These are phyloP conservation scores for Testicularia cyperi DNA, from an alignment of 1,284 basidiomycete species.

Conservation along the genomic window DNA sequence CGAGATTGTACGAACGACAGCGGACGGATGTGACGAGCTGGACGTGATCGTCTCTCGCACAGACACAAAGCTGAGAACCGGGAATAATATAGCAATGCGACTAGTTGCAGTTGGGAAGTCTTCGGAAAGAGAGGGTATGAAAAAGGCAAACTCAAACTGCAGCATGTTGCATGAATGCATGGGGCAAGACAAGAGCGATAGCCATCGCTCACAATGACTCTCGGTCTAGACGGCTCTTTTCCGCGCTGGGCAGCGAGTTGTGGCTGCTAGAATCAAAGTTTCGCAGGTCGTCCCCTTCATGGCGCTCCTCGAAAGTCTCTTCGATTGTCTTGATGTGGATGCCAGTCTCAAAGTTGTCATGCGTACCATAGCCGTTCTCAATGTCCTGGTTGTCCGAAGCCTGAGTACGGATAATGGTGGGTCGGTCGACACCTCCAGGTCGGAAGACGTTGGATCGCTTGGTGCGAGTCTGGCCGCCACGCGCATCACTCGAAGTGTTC, in stretches of 20 bases:
- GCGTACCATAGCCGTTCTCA: conserved; percentile 13
- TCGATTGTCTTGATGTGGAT: conserved; percentile 49
- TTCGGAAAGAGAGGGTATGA: not conserved
- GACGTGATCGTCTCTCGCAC: too few species aligned
- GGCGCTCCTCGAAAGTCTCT: conserved; percentile 46
- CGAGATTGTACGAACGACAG: not conserved
- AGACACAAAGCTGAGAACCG: too few species aligned
- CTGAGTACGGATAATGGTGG: conserved; percentile 31
- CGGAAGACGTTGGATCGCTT: conserved; percentile 32
- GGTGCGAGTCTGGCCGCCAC: conserved; percentile 18
- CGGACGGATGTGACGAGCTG: too few species aligned
- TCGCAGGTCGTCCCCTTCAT: conserved; percentile 21
- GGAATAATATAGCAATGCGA: too few species aligned
- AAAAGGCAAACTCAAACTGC: too few species aligned
- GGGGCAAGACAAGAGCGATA: too few species aligned
- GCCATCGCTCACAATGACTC: conserved; percentile 15
- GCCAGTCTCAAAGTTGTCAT: conserved; percentile 31
- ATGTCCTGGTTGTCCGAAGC: conserved; percentile 25
- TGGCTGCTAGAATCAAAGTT: conserved; percentile 32
- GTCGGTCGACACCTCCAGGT: conserved; percentile 28
- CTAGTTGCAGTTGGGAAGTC: too few species aligned
- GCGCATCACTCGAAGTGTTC: conserved; percentile 27
- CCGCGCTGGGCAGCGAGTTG: conserved; percentile 28
- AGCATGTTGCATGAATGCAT: too few species aligned
- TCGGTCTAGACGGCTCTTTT: conserved; percentile 19